Percentiles rank a stretch among this genome's conserved stretches.
phyloP scores from a whole-genome alignment of 2,329 filamentous ascomycete species.

The Penicillium sp. region DNA sequence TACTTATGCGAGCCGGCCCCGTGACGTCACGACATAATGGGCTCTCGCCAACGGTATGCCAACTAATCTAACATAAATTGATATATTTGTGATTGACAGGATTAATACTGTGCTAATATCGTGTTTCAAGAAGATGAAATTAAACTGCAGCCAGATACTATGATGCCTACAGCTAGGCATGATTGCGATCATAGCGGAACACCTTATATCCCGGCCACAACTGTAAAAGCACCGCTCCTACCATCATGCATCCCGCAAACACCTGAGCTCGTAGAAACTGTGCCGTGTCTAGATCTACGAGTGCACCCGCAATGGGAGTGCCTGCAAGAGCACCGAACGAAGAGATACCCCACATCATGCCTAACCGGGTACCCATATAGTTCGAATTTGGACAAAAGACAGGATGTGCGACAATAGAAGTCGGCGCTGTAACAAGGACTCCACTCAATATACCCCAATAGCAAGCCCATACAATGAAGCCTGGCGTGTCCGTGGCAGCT shows the following conservation, averaged over 20 bases:
- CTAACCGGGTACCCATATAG: slow-evolving; percentile 30
- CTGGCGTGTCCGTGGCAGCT: slow-evolving; percentile 19
- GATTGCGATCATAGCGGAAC: slow-evolving; percentile 20
- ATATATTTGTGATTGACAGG: too few relatives aligned
- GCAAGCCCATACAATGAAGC: slow-evolving; percentile 33
- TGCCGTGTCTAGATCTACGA: slow-evolving; percentile 27
- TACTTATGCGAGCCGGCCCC: background rate
- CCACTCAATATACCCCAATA: slow-evolving; percentile 34
- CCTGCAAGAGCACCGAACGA: slow-evolving; percentile 32
- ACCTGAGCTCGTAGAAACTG: slow-evolving; percentile 31
- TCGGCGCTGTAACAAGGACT: slow-evolving; percentile 31
- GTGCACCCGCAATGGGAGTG: slow-evolving; percentile 32
- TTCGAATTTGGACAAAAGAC: slow-evolving; percentile 27
- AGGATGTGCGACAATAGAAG: slow-evolving; percentile 31
- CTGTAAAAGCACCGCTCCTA: slow-evolving; percentile 28
- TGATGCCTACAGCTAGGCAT: background rate
- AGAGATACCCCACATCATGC: slow-evolving; percentile 38
- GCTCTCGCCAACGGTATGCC: background rate
- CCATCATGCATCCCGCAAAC: slow-evolving; percentile 35
- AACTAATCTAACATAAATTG: background rate
- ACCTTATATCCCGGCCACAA: slow-evolving; percentile 28
- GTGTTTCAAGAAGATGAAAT: background rate
- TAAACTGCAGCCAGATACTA: background rate
- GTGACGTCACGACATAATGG: background rate
- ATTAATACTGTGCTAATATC: background rate